Conservation (phyloP, 495 filamentous ascomycete genomes). For the Aspergillus saccharolyticus region DNA sequence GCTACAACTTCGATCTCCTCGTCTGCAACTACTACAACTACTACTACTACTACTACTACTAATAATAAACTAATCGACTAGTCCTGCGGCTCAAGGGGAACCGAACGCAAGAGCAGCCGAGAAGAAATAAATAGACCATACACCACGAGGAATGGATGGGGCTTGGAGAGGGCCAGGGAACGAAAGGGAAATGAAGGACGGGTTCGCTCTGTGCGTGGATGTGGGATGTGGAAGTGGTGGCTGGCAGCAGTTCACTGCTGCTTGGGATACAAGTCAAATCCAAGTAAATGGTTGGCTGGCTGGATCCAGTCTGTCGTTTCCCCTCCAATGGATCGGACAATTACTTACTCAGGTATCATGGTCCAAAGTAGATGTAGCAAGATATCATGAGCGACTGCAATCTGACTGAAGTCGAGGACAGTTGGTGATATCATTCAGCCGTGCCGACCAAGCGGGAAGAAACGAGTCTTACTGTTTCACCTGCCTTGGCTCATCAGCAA, state of each 20-base stretch:
- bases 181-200: conserved; percentile 19
- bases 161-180: no score
- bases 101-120: background rate
- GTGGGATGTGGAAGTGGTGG: conserved; percentile 1
- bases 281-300: background rate
- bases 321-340: background rate
- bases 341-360: background rate
- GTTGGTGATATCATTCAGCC: background rate
- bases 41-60: background rate
- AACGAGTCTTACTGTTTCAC: background rate
- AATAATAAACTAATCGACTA: background rate
- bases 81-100: background rate
- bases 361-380: background rate
- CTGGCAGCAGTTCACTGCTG: conserved; percentile 13
- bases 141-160: background rate
- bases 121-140: background rate
- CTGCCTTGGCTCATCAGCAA: background rate
- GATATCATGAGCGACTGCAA: background rate
- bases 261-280: background rate
- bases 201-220: background rate
- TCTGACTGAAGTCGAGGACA: background rate
- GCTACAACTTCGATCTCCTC: background rate
- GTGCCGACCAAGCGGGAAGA: background rate
- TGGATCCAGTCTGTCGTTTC: background rate
- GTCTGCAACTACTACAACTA: background rate